These are phyloP conservation scores for Aspergillus hortae DNA, from an alignment of 2,329 filamentous ascomycete genomes.

Conservation along the genomic window DNA sequence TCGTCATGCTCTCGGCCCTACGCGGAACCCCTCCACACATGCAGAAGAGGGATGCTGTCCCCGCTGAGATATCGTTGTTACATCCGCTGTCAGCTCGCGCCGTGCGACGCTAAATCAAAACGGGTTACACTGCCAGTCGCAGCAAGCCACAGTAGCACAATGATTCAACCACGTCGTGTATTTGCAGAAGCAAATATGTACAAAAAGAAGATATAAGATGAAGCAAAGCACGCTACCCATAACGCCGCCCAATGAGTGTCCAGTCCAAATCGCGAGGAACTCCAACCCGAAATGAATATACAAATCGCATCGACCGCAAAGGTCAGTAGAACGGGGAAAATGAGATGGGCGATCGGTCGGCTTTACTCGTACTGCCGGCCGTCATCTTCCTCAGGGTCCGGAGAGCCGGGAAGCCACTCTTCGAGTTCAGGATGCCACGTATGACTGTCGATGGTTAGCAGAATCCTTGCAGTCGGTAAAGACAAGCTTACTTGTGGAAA, in stretches of 20 bases:
- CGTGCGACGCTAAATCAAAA: too few species aligned
- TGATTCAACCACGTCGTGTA: too few species aligned
- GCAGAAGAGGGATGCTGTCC: too few species aligned
- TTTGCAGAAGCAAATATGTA: background rate
- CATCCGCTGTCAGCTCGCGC: too few species aligned
- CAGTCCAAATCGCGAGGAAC: constrained; percentile 1
- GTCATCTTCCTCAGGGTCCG: constrained; percentile 6
- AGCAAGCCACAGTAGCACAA: too few species aligned
- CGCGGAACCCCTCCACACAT: too few species aligned
- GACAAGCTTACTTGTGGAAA: constrained; percentile 34
- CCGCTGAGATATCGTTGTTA: too few species aligned
- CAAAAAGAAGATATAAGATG: background rate
- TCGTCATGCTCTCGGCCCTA: too few species aligned
- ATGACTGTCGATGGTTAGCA: constrained; percentile 25
- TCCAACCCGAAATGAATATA: constrained; percentile 3
- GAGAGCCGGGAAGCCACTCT: constrained; percentile 31
- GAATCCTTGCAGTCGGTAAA: background rate
- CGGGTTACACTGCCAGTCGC: too few species aligned
- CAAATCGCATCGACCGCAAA: background rate
- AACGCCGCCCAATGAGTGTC: constrained; percentile 2
- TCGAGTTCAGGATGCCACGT: constrained; percentile 32
- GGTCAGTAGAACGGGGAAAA: background rate
- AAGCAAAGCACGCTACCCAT: background rate
- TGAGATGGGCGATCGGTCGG: background rate
- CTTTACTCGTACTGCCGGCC: constrained; percentile 16